phyloP scores from a whole-genome alignment of 495 filamentous ascomycete species.

The Podospora comata region DNA sequence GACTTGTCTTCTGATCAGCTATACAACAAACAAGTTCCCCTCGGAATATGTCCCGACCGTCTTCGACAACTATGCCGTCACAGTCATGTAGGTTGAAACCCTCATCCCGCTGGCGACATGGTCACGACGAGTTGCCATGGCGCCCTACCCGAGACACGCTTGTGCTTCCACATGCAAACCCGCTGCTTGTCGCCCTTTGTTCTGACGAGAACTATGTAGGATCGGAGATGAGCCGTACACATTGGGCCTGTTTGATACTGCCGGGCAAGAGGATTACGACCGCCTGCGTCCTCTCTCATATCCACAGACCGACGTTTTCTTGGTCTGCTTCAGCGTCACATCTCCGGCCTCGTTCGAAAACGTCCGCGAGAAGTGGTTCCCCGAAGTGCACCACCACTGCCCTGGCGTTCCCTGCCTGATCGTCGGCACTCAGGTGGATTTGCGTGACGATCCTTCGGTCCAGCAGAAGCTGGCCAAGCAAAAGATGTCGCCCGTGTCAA shows the following conservation, averaged over 20 bases:
- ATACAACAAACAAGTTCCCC: conserved; percentile 99
- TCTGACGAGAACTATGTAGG: conserved; percentile 49
- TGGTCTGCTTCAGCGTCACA: conserved; percentile 97
- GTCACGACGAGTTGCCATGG: conserved; percentile 7
- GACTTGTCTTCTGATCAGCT: conserved; percentile 97
- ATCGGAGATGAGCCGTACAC: conserved; percentile 99
- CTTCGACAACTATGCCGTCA: conserved; percentile 99
- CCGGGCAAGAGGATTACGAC: conserved; percentile 99
- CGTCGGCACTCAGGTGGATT: conserved; percentile 95
- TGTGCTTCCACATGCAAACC: background rate
- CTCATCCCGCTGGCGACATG: background rate
- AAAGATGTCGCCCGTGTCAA: conserved; percentile 86
- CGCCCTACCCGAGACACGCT: conserved; percentile 6
- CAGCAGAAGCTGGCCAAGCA: conserved; percentile 90
- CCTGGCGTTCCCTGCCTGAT: conserved; percentile 97
- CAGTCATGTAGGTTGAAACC: conserved; percentile 80
- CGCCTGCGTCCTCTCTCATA: conserved; percentile 94
- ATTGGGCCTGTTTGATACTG: conserved; percentile 95
- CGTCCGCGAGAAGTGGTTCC: conserved; percentile 98
- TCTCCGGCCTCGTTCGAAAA: conserved; percentile 99
- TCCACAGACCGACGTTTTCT: conserved; percentile 97
- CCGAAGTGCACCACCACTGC: conserved; percentile 97
- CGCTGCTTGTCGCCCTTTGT: background rate
- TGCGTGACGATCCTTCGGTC: conserved; percentile 85
- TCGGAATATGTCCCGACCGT: conserved; percentile 99